phyloP scores from a whole-genome alignment of 257 asterid species.

The Misopates orontium region DNA sequence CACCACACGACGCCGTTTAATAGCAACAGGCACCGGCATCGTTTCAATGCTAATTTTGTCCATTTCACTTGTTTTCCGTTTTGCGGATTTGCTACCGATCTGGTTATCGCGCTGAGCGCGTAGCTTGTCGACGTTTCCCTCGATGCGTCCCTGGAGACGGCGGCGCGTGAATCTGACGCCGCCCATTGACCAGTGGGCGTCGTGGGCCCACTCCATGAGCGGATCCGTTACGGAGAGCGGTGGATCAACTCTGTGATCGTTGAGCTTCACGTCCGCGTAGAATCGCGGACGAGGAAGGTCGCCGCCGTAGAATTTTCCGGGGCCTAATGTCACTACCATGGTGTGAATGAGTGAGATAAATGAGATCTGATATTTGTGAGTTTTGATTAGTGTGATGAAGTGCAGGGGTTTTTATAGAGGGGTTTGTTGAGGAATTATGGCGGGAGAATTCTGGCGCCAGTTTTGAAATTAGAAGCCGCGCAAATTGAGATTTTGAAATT shows the following conservation, averaged over 20 bases:
- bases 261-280: slow-evolving; percentile 62
- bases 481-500: too few species aligned
- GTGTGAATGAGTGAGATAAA: too few species aligned
- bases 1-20: slow-evolving; percentile 62
- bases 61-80: too few species aligned
- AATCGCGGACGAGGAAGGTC: slow-evolving; percentile 83
- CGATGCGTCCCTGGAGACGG: slow-evolving; percentile 93
- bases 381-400: too few species aligned
- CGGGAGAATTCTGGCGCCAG: too few species aligned
- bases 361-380: too few species aligned
- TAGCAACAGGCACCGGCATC: slow-evolving; percentile 63
- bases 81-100: slow-evolving; percentile 19
- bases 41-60: too few species aligned
- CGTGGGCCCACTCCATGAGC: slow-evolving; percentile 74
- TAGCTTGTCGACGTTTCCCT: slow-evolving; percentile 71
- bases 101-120: slow-evolving; percentile 53
- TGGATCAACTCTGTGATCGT: slow-evolving; percentile 68
- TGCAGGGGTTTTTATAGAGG: too few species aligned
- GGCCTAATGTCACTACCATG: slow-evolving; percentile 80
- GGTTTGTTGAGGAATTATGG: too few species aligned
- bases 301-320: slow-evolving; percentile 89
- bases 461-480: too few species aligned
- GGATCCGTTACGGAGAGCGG: slow-evolving; percentile 70
- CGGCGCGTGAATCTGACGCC: slow-evolving; percentile 74
- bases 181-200: slow-evolving; percentile 98